Evolutionary conservation across 176 grass and related monocot genomes (phyloP).

Genomic region (Themeda triandra): DNA sequence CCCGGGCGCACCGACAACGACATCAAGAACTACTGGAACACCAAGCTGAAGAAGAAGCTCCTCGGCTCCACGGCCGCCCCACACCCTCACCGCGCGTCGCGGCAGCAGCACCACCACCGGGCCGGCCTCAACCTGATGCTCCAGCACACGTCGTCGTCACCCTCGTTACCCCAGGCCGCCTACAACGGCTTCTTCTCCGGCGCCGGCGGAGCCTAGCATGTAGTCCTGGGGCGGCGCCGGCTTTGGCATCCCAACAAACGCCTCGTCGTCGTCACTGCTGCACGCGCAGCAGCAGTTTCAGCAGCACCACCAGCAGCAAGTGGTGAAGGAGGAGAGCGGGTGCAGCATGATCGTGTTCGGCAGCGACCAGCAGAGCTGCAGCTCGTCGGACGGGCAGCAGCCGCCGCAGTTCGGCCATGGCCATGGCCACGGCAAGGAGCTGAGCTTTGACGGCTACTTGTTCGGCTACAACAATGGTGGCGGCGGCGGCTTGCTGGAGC

Average conservation of each 20-base stretch:
- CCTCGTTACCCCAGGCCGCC: background rate
- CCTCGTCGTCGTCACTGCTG: conserved; percentile 8
- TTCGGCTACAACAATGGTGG: conserved; percentile 10
- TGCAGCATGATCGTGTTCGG: conserved; percentile 77
- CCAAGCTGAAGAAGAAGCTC: conserved; percentile 93
- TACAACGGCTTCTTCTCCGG: conserved; percentile 44
- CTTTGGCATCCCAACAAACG: background rate
- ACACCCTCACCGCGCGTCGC: conserved; percentile 13
- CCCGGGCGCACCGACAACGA: conserved; percentile 89
- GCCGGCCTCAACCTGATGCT: conserved; percentile 28
- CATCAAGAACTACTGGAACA: conserved; percentile 98
- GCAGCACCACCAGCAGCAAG: conserved; percentile 16
- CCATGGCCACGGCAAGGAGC: conserved; percentile 19
- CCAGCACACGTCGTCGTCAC: conserved; percentile 18
- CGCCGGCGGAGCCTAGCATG: background rate
- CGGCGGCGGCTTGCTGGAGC: background rate
- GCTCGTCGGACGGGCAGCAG: conserved; percentile 35
- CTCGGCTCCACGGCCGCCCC: conserved; percentile 10
- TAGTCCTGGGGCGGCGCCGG: background rate
- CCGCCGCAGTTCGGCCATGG: background rate
- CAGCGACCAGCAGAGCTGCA: conserved; percentile 69
- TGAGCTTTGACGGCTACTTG: conserved; percentile 44
- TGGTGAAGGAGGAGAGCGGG: conserved; percentile 42
- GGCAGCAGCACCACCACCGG: conserved; percentile 38
- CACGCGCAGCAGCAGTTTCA: conserved; percentile 19